Conservation (phyloP, 1,284 basidiomycete genomes). For the Papiliotrema flavescens region DNA sequence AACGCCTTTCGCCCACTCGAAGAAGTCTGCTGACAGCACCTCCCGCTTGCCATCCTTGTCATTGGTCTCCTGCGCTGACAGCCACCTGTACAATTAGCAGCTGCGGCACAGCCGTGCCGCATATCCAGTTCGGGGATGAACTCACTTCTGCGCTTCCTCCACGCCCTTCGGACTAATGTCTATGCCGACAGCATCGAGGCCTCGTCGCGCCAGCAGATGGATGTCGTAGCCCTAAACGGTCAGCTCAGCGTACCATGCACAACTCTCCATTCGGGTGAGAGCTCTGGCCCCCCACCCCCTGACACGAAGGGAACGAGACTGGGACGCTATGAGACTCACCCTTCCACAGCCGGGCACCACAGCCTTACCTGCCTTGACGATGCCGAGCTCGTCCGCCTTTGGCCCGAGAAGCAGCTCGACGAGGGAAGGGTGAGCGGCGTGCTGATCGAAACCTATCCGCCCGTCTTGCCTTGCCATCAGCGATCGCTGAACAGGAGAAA, state of each 20-base stretch:
- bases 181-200: constrained; percentile 55
- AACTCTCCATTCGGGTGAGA: background rate
- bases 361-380: constrained; percentile 58
- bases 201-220: constrained; percentile 55
- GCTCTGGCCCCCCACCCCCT: background rate
- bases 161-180: constrained; percentile 61
- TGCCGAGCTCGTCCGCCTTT: constrained; percentile 46
- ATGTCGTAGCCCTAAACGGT: constrained; percentile 66
- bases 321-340: constrained; percentile 49
- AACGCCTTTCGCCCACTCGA: constrained; percentile 46
- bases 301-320: background rate
- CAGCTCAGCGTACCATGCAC: background rate
- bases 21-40: constrained; percentile 58
- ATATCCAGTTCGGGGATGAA: background rate
- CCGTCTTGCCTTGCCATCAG: constrained; percentile 55
- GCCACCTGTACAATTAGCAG: constrained; percentile 17
- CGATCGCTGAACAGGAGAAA: too few relatives aligned
- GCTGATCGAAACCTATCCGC: constrained; percentile 65
- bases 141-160: constrained; percentile 55
- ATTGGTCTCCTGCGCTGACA: constrained; percentile 14
- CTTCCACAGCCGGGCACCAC: constrained; percentile 70
- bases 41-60: constrained; percentile 24
- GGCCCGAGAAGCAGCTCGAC: constrained; percentile 55
- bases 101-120: background rate
- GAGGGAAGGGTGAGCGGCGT: constrained; percentile 58